These are phyloP conservation scores for Cyclostephanos tholiformis DNA, from an alignment of 108 stramenopile genomes.

Conservation along the genomic window DNA sequence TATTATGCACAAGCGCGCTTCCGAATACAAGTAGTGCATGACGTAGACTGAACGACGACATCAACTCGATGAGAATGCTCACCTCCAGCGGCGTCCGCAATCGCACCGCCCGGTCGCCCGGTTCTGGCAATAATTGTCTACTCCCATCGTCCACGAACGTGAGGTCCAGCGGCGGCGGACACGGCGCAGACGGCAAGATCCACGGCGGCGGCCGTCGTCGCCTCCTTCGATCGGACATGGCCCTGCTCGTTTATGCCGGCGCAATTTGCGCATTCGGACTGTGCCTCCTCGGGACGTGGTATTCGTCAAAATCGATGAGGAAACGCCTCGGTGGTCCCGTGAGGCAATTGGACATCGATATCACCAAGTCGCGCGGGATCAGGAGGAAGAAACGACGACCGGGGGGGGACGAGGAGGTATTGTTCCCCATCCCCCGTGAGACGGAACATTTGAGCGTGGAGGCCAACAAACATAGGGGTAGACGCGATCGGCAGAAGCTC, in stretches of 20 bases:
- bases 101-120: constrained; percentile 6
- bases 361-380: background rate
- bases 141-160: no score
- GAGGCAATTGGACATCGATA: background rate
- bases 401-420: background rate
- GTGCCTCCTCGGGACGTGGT: constrained; percentile 30
- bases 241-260: constrained; percentile 16
- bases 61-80: background rate
- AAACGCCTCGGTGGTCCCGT: background rate
- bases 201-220: constrained; percentile 27
- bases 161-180: background rate
- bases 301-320: background rate
- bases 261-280: constrained; percentile 14
- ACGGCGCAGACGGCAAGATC: constrained; percentile 4
- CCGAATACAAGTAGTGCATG: no score
- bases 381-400: background rate
- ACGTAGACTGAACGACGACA: background rate
- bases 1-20: no score
- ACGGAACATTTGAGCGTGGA: background rate
- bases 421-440: background rate
- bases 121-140: background rate
- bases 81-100: background rate
- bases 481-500: background rate
- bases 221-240: constrained; percentile 18
- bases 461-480: no score